Evolutionary conservation across 208 protist species (phyloP).

Genomic region (Acanthamoeba royreba): DNA sequence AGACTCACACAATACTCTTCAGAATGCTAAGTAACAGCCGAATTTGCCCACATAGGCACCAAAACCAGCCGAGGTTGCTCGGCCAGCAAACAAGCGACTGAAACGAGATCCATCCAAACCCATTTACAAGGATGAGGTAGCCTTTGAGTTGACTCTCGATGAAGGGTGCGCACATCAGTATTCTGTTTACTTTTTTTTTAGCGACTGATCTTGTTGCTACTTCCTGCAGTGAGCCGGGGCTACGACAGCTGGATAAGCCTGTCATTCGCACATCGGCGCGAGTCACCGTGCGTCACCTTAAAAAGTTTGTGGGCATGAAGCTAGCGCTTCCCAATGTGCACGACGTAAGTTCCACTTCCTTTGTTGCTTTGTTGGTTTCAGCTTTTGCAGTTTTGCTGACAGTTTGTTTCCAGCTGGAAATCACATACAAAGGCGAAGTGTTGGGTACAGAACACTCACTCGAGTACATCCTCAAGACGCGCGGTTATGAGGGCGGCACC

Average conservation of each 20-base stretch:
- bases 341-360: background rate
- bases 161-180: background rate
- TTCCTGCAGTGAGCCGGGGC: background rate
- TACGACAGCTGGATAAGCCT: background rate
- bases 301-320: constrained; percentile 22
- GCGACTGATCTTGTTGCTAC: background rate
- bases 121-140: constrained; percentile 11
- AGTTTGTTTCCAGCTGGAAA: background rate
- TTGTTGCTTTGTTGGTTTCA: background rate
- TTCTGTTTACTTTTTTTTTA: background rate
- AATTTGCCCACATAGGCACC: background rate
- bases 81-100: background rate
- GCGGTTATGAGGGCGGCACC: background rate
- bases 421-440: background rate
- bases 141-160: background rate
- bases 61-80: background rate
- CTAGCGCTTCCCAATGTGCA: background rate
- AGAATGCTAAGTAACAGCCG: background rate
- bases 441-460: background rate
- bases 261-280: background rate
- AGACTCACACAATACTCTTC: background rate
- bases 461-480: constrained; percentile 12
- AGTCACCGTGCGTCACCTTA: constrained; percentile 4
- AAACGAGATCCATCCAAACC: background rate
- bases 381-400: background rate